Conservation (phyloP, 2,329 filamentous ascomycete species). For the Cladophialophora exuberans region DNA sequence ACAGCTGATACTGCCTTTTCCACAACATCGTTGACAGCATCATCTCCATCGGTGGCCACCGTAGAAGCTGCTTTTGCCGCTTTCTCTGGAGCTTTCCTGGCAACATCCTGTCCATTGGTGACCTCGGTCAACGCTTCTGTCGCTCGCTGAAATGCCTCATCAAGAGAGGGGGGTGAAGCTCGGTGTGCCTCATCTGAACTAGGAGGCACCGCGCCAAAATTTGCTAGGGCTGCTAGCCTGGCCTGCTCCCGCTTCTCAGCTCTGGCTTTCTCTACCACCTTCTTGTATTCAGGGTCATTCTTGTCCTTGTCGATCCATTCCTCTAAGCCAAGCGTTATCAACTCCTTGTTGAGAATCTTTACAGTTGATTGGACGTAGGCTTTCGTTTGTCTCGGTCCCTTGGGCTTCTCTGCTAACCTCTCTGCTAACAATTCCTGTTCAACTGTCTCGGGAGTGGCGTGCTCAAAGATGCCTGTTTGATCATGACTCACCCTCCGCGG, state of each 20-base stretch:
- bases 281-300: conserved; percentile 21
- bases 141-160: conserved; percentile 11
- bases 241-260: conserved; percentile 20
- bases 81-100: not conserved
- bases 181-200: not conserved
- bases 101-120: not conserved
- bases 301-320: conserved; percentile 28
- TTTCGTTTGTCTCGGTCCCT: conserved; percentile 7
- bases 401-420: not conserved
- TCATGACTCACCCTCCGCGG: not conserved
- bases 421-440: conserved; percentile 4
- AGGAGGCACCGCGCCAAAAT: conserved; percentile 7
- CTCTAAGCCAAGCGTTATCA: conserved; percentile 25
- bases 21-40: not conserved
- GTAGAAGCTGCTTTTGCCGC: not conserved
- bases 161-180: not conserved
- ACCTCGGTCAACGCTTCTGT: conserved; percentile 6
- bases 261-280: conserved; percentile 19
- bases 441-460: conserved; percentile 11
- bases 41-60: not conserved
- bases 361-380: conserved; percentile 13
- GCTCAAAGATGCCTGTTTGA: conserved; percentile 1
- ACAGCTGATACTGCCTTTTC: not conserved
- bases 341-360: conserved; percentile 19
- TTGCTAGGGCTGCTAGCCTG: conserved; percentile 18